These are phyloP conservation scores for Salicornia ramosissima DNA, from an alignment of 148 eudicot genomes.

Conservation along the genomic window DNA sequence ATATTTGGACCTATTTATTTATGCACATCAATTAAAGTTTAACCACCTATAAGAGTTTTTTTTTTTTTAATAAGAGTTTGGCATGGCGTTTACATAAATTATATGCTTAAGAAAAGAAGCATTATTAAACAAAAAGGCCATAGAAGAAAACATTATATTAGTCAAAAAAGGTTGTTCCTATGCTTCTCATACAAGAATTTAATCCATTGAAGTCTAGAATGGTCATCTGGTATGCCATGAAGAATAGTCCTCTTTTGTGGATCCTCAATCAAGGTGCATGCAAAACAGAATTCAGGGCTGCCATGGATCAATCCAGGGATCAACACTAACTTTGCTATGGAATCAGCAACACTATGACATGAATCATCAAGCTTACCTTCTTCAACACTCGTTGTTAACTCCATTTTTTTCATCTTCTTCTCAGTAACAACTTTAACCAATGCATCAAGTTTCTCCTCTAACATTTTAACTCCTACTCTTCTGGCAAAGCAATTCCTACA, in stretches of 20 bases:
- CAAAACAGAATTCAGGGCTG: conserved; percentile 16
- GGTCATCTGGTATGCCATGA: conserved; percentile 12
- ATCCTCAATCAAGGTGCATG: conserved; percentile 13
- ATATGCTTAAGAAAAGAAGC: no score
- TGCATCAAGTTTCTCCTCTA: not conserved
- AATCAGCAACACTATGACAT: not conserved
- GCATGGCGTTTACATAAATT: no score
- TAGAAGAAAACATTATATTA: no score
- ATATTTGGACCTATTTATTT: no score
- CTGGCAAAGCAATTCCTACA: conserved; percentile 5
- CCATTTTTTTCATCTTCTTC: not conserved
- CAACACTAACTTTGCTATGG: conserved; percentile 9
- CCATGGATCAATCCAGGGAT: conserved; percentile 2
- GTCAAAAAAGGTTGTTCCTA: no score
- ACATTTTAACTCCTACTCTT: not conserved
- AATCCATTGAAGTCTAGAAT: conserved; percentile 12
- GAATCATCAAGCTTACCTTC: not conserved
- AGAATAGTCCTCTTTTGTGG: conserved; percentile 8
- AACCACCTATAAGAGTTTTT: no score
- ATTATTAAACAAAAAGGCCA: no score
- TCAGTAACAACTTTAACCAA: not conserved
- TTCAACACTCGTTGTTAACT: not conserved
- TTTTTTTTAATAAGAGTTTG: no score
- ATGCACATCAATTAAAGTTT: no score
- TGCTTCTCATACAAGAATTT: not conserved